Evolutionary conservation across 768 basidiomycete species (phyloP).

Genomic region (Daedalea quercina): DNA sequence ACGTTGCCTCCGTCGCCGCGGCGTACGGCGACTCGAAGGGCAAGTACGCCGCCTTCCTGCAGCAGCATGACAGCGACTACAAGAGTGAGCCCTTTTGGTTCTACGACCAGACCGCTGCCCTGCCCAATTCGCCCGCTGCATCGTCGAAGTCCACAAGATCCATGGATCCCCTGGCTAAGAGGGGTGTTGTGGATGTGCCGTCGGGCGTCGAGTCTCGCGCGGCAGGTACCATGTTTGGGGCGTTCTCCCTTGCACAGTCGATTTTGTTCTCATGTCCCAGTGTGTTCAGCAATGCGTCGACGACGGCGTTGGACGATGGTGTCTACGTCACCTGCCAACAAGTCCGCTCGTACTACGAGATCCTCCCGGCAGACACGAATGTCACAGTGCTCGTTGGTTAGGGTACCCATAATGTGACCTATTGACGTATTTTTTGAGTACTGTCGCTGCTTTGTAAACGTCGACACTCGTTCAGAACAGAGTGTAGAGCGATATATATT

Average conservation of each 20-base stretch:
- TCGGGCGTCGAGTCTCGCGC: background rate
- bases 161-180: background rate
- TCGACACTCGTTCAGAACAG: too few relatives aligned
- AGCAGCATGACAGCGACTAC: conserved; percentile 27
- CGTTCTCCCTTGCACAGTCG: background rate
- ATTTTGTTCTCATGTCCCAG: conserved; percentile 33
- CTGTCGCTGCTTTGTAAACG: too few relatives aligned
- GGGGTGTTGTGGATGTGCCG: background rate
- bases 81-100: conserved; percentile 36
- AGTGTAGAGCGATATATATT: too few relatives aligned
- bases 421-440: too few relatives aligned
- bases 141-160: conserved; percentile 9
- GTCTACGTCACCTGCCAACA: conserved; percentile 39
- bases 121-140: conserved; percentile 30
- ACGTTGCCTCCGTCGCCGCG: conserved; percentile 44
- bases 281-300: conserved; percentile 24
- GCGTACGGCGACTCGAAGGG: conserved; percentile 48
- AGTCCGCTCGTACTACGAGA: conserved; percentile 32
- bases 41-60: conserved; percentile 39
- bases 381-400: background rate
- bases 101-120: conserved; percentile 38
- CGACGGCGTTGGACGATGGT: conserved; percentile 35
- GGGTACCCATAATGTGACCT: too few relatives aligned
- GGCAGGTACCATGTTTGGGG: background rate
- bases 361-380: conserved; percentile 5